Evolutionary conservation across 1,284 basidiomycete genomes (phyloP), one percentile per base, ranked within the genome.

Genomic region (Microbotryum violaceum): DNA sequence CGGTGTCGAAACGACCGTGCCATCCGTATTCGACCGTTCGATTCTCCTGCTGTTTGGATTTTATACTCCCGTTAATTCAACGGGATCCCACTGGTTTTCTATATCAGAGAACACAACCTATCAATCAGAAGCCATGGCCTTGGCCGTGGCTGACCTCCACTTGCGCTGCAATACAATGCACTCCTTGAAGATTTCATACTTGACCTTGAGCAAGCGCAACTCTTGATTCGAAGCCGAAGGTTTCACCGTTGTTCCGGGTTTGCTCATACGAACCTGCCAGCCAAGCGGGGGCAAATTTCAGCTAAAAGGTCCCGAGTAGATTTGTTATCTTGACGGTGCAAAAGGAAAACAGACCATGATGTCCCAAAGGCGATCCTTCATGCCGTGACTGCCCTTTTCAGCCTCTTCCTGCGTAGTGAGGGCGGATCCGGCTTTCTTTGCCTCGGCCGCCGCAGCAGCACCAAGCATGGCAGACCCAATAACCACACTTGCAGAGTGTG

Each of bases 391-490:
- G 23, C 74, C 77, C 63, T 82, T 73, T 50, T 78, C 76, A 2
- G 77, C 80, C 37, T 77, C 74, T 16, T 74, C 71, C 65, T 81
- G 82, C 23, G 74, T 74, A 14, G 63, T 60, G 64, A 80, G 74
- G 50, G 50, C 56, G 12, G 68, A 49, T 31, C 57, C 65, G 21
- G 56, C 55, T 52, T 68, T 49, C 63, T 63, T 72, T 72, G 71
- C 64, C 68, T 69, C 68, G 67, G 91, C 86, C 21, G 83, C 83
- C 0, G 94, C 94, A 71, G 91, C 89, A 50, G 89, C 81, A 5
- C 88, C 94, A 21, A 98, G 81, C 85, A 98, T 96, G 6, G 94
- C 93, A 0, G 89, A 85, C 1, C 94, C 96, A 8, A 90, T 82
- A 0, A 96, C 91, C 42, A 98, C 96, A 2, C 91, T 89, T 2